A percentile compares a stretch with the other conserved stretches of the same genome.
Evolutionary conservation across 1,139 yeast genomes (phyloP).

Genomic region (Arxiozyma slooffiae): DNA sequence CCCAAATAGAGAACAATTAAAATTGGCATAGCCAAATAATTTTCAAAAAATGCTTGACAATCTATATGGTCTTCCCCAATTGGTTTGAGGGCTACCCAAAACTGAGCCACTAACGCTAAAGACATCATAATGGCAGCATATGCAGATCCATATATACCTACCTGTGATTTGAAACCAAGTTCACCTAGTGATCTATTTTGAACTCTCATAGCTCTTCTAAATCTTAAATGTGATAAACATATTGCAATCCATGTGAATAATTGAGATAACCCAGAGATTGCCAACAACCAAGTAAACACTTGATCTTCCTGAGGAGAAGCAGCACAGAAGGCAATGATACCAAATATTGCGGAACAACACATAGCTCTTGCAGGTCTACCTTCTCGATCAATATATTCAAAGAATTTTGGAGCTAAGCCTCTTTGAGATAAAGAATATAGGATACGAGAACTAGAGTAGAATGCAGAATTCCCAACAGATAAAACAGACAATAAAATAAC

Average conservation of each 20-base stretch:
- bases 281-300: constrained; percentile 62
- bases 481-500: constrained; percentile 58
- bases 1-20: constrained; percentile 45
- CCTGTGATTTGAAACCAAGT: constrained; percentile 45
- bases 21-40: constrained; percentile 59
- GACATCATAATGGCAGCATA: constrained; percentile 41
- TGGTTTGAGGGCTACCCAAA: constrained; percentile 57
- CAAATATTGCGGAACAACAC: constrained; percentile 40
- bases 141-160: constrained; percentile 46
- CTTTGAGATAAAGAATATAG: constrained; percentile 52
- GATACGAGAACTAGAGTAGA: constrained; percentile 62
- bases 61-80: constrained; percentile 39
- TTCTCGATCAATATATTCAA: constrained; percentile 57
- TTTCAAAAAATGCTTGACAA: constrained; percentile 50
- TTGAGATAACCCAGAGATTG: constrained; percentile 58
- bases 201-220: constrained; percentile 50
- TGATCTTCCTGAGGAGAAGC: constrained; percentile 48
- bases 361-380: constrained; percentile 63
- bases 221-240: constrained; percentile 52
- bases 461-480: constrained; percentile 67
- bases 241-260: constrained; percentile 63
- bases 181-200: constrained; percentile 51
- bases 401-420: constrained; percentile 52
- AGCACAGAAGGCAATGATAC: constrained; percentile 51
- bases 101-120: constrained; percentile 48